Conservation (phyloP, 2,329 filamentous ascomycete species). For the Arthrobotrys megalospora region DNA sequence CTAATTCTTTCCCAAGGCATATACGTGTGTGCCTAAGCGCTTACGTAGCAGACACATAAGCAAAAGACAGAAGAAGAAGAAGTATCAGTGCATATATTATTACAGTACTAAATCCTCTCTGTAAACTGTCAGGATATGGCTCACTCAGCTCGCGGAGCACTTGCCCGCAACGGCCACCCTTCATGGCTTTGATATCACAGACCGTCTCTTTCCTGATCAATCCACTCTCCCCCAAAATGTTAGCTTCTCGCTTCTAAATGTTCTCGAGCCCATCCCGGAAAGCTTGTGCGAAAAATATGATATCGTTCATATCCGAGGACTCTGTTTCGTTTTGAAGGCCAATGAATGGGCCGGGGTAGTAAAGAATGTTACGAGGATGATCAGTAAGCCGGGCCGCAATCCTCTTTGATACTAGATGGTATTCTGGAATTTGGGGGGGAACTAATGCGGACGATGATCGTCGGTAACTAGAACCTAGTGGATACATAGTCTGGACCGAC, state of each 20-base stretch:
- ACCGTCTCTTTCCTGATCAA: slow-evolving; percentile 43
- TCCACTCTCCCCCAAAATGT: slow-evolving; percentile 39
- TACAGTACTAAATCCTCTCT: too few species aligned
- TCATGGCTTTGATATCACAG: slow-evolving; percentile 40
- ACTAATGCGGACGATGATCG: background rate
- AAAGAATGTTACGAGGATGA: slow-evolving; percentile 43
- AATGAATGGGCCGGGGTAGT: slow-evolving; percentile 33
- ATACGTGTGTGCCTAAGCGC: background rate
- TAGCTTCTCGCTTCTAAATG: slow-evolving; percentile 35
- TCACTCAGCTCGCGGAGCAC: slow-evolving; percentile 18
- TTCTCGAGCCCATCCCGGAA: slow-evolving; percentile 33
- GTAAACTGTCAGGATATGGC: slow-evolving; percentile 37
- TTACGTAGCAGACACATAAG: too few species aligned
- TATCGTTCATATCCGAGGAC: slow-evolving; percentile 40
- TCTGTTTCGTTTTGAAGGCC: slow-evolving; percentile 39
- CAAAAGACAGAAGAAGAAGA: too few species aligned
- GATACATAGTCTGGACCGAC: slow-evolving; percentile 44
- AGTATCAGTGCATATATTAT: too few species aligned
- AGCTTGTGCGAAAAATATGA: slow-evolving; percentile 42
- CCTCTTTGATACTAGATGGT: background rate
- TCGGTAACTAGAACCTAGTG: slow-evolving; percentile 41
- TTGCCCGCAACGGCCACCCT: slow-evolving; percentile 29
- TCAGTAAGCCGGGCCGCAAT: slow-evolving; percentile 19
- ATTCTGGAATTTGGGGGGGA: too few species aligned
- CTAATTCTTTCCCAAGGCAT: background rate